Percentiles rank a stretch among this genome's conserved stretches.
Conservation (phyloP, 2,329 filamentous ascomycete species). For the Ceratocystiopsis minuta region DNA sequence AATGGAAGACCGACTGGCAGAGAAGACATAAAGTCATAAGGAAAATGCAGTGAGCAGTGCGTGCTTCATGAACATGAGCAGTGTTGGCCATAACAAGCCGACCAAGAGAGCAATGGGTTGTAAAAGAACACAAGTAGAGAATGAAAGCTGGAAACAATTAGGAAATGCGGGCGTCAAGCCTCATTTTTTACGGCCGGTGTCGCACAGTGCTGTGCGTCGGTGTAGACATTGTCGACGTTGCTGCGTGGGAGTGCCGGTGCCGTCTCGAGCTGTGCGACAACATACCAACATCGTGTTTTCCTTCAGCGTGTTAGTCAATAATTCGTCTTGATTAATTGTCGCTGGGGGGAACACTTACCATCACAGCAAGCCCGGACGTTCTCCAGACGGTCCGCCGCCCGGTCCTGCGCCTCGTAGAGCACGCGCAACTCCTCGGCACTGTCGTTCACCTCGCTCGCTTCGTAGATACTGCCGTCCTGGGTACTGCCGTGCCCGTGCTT, state of each 20-base stretch:
- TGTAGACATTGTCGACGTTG: constrained; percentile 3
- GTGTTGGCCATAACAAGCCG: neutral
- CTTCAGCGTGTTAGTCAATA: constrained; percentile 18
- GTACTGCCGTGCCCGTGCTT: constrained; percentile 13
- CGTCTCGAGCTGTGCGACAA: constrained; percentile 20
- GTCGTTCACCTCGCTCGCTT: constrained; percentile 46
- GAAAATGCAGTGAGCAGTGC: neutral
- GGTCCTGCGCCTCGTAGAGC: constrained; percentile 62
- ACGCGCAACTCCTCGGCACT: constrained; percentile 69
- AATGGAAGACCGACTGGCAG: too few species aligned
- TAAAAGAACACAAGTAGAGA: neutral
- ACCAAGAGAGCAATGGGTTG: neutral
- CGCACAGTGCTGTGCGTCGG: constrained; percentile 6
- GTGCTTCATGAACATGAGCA: constrained; percentile 1
- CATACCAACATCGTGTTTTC: constrained; percentile 56
- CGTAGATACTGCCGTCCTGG: constrained; percentile 21
- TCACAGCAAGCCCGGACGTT: constrained; percentile 96
- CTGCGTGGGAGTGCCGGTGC: constrained; percentile 8
- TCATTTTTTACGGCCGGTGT: constrained; percentile 2
- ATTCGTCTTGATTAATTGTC: neutral
- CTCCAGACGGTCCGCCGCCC: constrained; percentile 64
- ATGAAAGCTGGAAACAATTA: too few species aligned
- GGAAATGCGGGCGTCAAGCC: too few species aligned
- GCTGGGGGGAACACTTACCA: constrained; percentile 39
- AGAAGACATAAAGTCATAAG: too few species aligned